phyloP scores from a whole-genome alignment of 2,329 filamentous ascomycete species.

The Aspergillus sp. region DNA sequence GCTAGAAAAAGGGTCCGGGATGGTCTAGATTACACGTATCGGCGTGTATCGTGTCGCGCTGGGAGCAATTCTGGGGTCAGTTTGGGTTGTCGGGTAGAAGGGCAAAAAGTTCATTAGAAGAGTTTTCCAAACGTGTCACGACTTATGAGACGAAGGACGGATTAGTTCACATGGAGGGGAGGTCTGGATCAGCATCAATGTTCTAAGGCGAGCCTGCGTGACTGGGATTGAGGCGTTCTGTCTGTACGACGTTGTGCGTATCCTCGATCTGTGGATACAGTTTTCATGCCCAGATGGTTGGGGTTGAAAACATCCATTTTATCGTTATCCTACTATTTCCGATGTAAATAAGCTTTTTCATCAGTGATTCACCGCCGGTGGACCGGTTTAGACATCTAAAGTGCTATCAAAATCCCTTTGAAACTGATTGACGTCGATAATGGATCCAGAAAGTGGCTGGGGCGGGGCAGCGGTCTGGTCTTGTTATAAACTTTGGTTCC shows the following conservation, averaged over 20 bases:
- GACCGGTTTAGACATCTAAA: slow-evolving; percentile 21
- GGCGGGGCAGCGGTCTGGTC: slow-evolving; percentile 1
- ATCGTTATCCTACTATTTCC: slow-evolving; percentile 29
- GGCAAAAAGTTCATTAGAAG: slow-evolving; percentile 26
- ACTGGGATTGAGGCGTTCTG: slow-evolving; percentile 8
- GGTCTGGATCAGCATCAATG: slow-evolving; percentile 17
- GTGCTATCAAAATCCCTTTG: neutral
- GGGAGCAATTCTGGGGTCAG: neutral
- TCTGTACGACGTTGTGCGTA: slow-evolving; percentile 11
- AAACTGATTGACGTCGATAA: neutral
- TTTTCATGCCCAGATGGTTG: slow-evolving; percentile 10
- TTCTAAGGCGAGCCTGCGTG: slow-evolving; percentile 7
- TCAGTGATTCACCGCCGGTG: slow-evolving; percentile 24
- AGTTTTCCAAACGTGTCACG: slow-evolving; percentile 25
- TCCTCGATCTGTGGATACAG: slow-evolving; percentile 16
- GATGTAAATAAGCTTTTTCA: slow-evolving; percentile 37
- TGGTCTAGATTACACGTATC: neutral
- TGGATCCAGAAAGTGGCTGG: slow-evolving; percentile 6
- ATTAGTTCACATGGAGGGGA: slow-evolving; percentile 22
- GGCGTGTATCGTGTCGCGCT: slow-evolving; percentile 1
- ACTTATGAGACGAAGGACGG: slow-evolving; percentile 28
- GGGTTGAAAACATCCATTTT: slow-evolving; percentile 20
- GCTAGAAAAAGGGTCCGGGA: neutral
- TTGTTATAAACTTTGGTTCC: neutral
- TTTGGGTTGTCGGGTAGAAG: slow-evolving; percentile 5